Conservation (phyloP, 768 basidiomycete species). For the Termitomyces sp. region DNA sequence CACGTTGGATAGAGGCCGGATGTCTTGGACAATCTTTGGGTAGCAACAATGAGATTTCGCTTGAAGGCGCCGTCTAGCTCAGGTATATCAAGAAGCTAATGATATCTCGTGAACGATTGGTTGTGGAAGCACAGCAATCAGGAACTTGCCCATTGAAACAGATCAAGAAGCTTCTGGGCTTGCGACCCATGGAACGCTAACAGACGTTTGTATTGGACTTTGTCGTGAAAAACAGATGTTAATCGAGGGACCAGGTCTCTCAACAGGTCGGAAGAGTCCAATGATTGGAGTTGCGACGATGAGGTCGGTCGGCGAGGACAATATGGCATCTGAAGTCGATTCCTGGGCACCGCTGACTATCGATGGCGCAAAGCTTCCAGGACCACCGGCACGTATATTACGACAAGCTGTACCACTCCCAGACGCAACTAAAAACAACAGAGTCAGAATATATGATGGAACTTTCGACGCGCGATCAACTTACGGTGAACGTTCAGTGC, state of each 20-base stretch:
- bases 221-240: not conserved
- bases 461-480: not conserved
- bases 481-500: not conserved
- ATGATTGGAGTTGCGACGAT: not conserved
- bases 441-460: not conserved
- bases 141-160: not conserved
- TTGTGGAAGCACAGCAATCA: not conserved
- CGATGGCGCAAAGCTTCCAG: not conserved
- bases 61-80: not conserved
- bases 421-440: not conserved
- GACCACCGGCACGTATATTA: not conserved
- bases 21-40: not conserved
- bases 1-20: constrained; percentile 3
- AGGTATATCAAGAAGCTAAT: constrained; percentile 3
- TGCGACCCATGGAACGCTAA: not conserved
- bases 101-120: not conserved
- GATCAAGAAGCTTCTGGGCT: constrained; percentile 2
- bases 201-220: not conserved
- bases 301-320: not conserved
- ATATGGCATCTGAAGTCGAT: not conserved
- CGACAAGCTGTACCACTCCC: not conserved
- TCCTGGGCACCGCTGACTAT: not conserved
- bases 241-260: not conserved
- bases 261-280: too few relatives aligned
- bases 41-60: not conserved